A percentile compares a stretch with the other conserved stretches of the same genome.
These are phyloP conservation scores for Diaporthe helianthi DNA, from an alignment of 2,329 filamentous ascomycete genomes.

Conservation along the genomic window DNA sequence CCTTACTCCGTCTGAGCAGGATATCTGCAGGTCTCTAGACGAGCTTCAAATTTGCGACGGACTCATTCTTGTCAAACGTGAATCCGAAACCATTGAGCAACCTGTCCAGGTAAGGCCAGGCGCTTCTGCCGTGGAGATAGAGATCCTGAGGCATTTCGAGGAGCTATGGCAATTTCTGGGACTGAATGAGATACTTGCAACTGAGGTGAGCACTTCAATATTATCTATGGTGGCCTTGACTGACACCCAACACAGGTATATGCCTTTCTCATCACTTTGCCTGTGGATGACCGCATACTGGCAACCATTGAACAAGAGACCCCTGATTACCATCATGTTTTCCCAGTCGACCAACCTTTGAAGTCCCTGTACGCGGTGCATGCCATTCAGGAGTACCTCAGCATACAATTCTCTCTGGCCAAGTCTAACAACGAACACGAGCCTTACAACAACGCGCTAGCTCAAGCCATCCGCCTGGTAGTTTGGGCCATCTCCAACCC, in stretches of 20 bases:
- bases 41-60: slow-evolving; percentile 72
- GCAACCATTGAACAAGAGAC: slow-evolving; percentile 62
- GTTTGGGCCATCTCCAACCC: slow-evolving; percentile 67
- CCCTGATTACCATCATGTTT: slow-evolving; percentile 66
- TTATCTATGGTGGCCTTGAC: slow-evolving; percentile 9
- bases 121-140: slow-evolving; percentile 72
- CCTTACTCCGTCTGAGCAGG: slow-evolving; percentile 66
- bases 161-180: slow-evolving; percentile 83
- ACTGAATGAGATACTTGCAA: slow-evolving; percentile 72
- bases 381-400: slow-evolving; percentile 69
- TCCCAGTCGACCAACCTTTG: slow-evolving; percentile 73
- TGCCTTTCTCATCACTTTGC: slow-evolving; percentile 73
- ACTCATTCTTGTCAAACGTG: slow-evolving; percentile 70
- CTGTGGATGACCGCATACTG: slow-evolving; percentile 69
- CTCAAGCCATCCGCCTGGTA: slow-evolving; percentile 60
- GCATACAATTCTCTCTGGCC: slow-evolving; percentile 42
- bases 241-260: slow-evolving; percentile 60
- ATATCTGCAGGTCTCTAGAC: slow-evolving; percentile 67
- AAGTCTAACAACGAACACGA: slow-evolving; percentile 35
- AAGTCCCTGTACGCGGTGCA: slow-evolving; percentile 77
- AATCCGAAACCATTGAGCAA: slow-evolving; percentile 54
- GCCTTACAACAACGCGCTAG: slow-evolving; percentile 45
- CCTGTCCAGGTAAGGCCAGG: slow-evolving; percentile 56
- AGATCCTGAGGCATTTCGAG: slow-evolving; percentile 82
- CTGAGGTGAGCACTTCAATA: slow-evolving; percentile 59